A percentile compares a stretch with the other conserved stretches of the same genome.
Evolutionary conservation across 371 early-diverging fungal genomes (phyloP).

Genomic region (Homolaphlyctis polyrhiza): DNA sequence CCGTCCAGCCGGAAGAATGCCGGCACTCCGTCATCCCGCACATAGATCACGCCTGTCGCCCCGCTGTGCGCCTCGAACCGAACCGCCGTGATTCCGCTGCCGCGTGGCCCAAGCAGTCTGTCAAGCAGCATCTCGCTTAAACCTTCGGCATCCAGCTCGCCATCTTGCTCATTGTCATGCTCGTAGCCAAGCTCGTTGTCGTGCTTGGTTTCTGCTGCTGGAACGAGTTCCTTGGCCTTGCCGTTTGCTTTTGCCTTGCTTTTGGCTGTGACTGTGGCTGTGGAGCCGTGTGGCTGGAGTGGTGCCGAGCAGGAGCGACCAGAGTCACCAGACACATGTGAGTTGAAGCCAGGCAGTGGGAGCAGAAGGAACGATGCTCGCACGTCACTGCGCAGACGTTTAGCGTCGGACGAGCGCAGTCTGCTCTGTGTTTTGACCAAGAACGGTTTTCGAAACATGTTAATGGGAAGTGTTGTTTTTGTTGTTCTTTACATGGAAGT

Average conservation of each 20-base stretch:
- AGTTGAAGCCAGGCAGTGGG: no score
- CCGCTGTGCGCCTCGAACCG: constrained; percentile 4
- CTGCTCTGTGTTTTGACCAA: constrained; percentile 9
- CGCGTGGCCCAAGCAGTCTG: background rate
- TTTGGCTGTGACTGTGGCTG: background rate
- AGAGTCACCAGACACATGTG: no score
- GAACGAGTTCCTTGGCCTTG: background rate
- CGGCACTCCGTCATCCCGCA: constrained; percentile 3
- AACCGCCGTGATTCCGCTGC: background rate
- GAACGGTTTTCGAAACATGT: constrained; percentile 23
- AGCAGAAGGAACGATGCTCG: background rate
- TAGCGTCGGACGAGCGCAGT: constrained; percentile 19
- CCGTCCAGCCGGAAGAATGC: constrained; percentile 5
- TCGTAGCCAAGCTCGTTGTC: no score
- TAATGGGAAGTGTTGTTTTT: constrained; percentile 1
- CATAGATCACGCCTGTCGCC: background rate
- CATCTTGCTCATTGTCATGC: no score
- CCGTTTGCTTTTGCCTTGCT: background rate
- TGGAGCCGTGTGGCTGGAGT: background rate
- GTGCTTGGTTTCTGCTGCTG: background rate
- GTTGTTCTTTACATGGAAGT: no score
- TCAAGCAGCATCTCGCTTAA: background rate
- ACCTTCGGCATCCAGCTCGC: background rate
- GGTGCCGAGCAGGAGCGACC: no score
- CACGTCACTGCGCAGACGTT: constrained; percentile 19